Percentiles rank a stretch among this genome's conserved stretches.
Conservation (phyloP, 1,284 basidiomycete genomes). For the Ganoderma sinense region DNA sequence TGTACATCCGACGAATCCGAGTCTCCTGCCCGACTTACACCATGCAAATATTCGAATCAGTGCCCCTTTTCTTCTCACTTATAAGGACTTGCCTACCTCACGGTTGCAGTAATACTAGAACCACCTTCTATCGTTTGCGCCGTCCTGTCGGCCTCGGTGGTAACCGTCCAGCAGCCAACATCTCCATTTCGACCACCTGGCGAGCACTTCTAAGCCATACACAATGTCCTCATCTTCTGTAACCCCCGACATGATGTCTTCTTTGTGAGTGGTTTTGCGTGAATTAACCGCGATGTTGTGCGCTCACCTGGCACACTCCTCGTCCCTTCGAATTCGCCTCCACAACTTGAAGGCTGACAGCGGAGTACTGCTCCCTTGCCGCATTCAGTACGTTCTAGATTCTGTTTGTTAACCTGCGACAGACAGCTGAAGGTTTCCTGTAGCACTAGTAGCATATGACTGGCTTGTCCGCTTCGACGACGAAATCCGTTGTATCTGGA, state of each 20-base stretch:
- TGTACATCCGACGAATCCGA: too few relatives aligned
- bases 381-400: neutral
- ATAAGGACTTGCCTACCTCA: neutral
- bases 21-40: neutral
- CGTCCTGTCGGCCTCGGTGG: too few relatives aligned
- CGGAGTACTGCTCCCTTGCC: neutral
- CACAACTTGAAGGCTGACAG: neutral
- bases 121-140: too few relatives aligned
- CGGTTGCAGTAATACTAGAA: too few relatives aligned
- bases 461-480: conserved; percentile 1
- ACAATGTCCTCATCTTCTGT: neutral
- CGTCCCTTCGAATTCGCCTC: neutral
- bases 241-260: neutral
- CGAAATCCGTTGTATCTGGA: neutral
- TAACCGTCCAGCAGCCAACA: too few relatives aligned
- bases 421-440: neutral
- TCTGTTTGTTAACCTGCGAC: neutral
- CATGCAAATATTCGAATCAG: neutral
- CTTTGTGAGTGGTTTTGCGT: neutral
- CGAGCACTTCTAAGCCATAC: neutral
- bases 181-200: too few relatives aligned
- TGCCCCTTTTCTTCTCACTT: neutral
- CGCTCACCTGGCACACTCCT: neutral
- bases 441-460: neutral
- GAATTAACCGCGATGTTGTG: neutral